A percentile compares a stretch with the other conserved stretches of the same genome.
These are phyloP conservation scores for Juncus inflexus DNA, from an alignment of 176 grass and related monocot species.

Conservation along the genomic window DNA sequence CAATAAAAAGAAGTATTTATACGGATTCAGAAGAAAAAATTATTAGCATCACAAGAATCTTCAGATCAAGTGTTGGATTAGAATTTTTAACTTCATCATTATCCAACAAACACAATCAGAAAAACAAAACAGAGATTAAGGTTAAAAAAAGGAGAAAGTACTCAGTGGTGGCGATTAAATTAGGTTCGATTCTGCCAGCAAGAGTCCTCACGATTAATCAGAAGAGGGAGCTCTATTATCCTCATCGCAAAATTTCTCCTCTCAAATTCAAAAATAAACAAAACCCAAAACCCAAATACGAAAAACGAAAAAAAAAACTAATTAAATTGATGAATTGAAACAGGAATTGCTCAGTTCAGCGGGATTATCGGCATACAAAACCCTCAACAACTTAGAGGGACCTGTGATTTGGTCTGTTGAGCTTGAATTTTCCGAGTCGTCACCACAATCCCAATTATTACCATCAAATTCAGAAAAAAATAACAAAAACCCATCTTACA, in stretches of 20 bases:
- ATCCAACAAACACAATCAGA: not conserved
- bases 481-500: not conserved
- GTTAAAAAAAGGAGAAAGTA: conserved; percentile 14
- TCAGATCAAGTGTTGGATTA: conserved; percentile 88
- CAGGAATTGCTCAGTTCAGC: conserved; percentile 76
- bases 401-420: conserved; percentile 94
- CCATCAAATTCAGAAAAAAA: not conserved
- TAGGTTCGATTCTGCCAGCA: conserved; percentile 99
- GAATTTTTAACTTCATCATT: conserved; percentile 45
- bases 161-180: conserved; percentile 64
- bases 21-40: conserved; percentile 54
- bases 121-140: not conserved
- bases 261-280: not conserved
- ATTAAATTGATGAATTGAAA: not conserved
- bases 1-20: not conserved
- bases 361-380: conserved; percentile 89
- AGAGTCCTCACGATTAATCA: conserved; percentile 62
- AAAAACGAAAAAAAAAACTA: too few species aligned
- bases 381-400: conserved; percentile 36
- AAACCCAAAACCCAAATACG: not conserved
- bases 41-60: conserved; percentile 24
- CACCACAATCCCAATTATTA: conserved; percentile 45
- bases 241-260: conserved; percentile 52
- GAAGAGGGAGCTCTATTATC: conserved; percentile 98
- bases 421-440: conserved; percentile 87